Evolutionary conservation across 208 protist species (phyloP), one percentile per base, ranked within the genome.

Genomic region (Lotmaria passim): DNA sequence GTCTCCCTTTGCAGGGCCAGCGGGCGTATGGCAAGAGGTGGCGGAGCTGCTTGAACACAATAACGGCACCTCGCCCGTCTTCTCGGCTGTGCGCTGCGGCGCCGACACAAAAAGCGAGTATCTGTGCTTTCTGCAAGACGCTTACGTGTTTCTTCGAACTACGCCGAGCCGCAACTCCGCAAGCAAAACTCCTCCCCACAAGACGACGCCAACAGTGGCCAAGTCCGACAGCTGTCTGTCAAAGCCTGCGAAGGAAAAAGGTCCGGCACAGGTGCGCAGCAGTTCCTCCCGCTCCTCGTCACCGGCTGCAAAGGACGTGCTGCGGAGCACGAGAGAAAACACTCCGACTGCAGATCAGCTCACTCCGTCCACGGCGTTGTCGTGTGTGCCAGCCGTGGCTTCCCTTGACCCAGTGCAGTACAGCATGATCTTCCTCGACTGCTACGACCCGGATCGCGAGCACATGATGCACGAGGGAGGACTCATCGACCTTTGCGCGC

Each of bases 351-450:
- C 7, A 11, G 24, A 47, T 6, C 2, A 1, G 21, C 3, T 4
- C 12, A 33, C 7, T 23, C 24, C 1, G 5, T 44, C 36, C 3
- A 17, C 33, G 12, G 34, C 57, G 23, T 39, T 38, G 39, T 2
- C 34, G 21, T 63, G 41, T 1, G 36, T 52, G 0, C 36, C 38
- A 7, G 14, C 28, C 4, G 39, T 61, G 19, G 21, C 44, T 2
- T 23, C 34, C 15, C 6, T 51, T 7, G 4, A 24, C 2, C 30
- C 21, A 17, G 23, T 43, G 33, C 50, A 65, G 58, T 94, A 95
- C 69, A 77, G 73, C 28, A 69, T 95, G 43, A 85, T 95, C 23
- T 91, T 93, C 63, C 73, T 95, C 0, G 90, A 95, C 65, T 95
- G 90, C 76, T 95, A 93, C 63, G 90, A 95, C 69, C 86, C 90